These are phyloP conservation scores for Dalbergia cochinchinensis DNA, from an alignment of 306 rosid species.

Conservation along the genomic window DNA sequence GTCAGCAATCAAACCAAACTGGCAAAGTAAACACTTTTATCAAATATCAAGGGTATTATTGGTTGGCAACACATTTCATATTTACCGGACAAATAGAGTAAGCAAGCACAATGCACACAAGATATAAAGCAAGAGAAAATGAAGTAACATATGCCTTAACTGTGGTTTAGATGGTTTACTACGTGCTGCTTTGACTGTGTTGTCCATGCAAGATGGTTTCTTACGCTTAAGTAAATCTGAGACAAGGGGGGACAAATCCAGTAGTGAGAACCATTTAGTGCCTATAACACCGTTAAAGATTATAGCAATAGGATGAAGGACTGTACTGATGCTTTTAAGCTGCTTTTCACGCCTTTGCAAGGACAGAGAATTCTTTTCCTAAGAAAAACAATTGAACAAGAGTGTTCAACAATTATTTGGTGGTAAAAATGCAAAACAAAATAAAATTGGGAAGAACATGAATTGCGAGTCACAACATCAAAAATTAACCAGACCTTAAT, in stretches of 20 bases:
- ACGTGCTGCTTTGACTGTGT: constrained; percentile 74
- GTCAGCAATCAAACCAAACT: constrained; percentile 35
- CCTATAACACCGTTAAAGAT: constrained; percentile 18
- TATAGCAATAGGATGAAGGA: constrained; percentile 38
- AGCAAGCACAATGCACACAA: constrained; percentile 22
- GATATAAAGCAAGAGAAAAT: constrained; percentile 28
- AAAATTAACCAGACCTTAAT: constrained; percentile 72
- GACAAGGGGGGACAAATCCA: constrained; percentile 32
- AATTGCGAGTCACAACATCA: constrained; percentile 37
- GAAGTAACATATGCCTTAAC: constrained; percentile 61
- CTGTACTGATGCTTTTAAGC: constrained; percentile 85
- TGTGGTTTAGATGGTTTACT: constrained; percentile 84
- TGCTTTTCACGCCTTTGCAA: constrained; percentile 95
- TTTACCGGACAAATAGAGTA: constrained; percentile 28
- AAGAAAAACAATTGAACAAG: constrained; percentile 26
- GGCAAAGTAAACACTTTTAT: constrained; percentile 27
- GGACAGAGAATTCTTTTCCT: constrained; percentile 80
- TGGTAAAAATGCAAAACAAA: constrained; percentile 9
- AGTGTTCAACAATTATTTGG: constrained; percentile 35
- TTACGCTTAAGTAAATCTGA: constrained; percentile 87
- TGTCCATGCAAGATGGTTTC: constrained; percentile 78
- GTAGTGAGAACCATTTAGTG: constrained; percentile 41
- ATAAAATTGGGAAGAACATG: constrained; percentile 21
- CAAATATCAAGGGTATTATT: constrained; percentile 8
- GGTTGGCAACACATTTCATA: constrained; percentile 37